Base-by-base conservation (phyloP, 2,329 filamentous ascomycete species). In the Metarhizium robertsii region DNA sequence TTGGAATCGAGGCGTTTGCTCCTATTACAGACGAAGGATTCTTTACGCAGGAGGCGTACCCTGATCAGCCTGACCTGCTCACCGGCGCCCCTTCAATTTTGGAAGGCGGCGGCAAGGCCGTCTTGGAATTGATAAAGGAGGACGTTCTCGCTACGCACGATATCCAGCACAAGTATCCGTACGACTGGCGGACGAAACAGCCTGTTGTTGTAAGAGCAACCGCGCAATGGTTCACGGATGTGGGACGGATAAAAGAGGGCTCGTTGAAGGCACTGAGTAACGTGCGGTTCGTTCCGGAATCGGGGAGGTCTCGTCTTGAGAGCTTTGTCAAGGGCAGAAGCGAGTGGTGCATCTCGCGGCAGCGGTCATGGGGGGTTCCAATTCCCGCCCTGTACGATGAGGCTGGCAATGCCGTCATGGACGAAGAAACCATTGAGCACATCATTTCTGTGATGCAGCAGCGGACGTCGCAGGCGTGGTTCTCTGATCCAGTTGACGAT, bases 311-410 rank as follows among this genome's bases (percentile, higher is more conserved):
- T 6, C 81, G 94, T 32, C 77, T 99, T 4, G 83, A 90, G 65
- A 90, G 88, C 67, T 99, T 97, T 65, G 78, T 99, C 34, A 85
- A 86, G 64, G 88, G 89, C 25, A 83, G 94, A 52, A 95, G 84
- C 64, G 92, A 99, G 69, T 99, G 94, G 94, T 99, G 94, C 67
- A 96, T 99, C 62, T 99, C 94, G 5, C 84, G 94, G 49, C 94
- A 99, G 71, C 85, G 94, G 52, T 87, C 90, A 13, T 99, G 94
- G 94, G 94, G 94, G 61, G 90, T 99, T 5, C 94, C 94, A 0
- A 99, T 99, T 55, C 94, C 94, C 14, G 91, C 90, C 1, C 73
- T 99, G 0, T 96, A 95, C 67, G 81, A 88, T 61, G 77, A 81
- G 13, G 79, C 78, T 3, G 87, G 87, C 4, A 80, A 88, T 54